A percentile compares a stretch with the other conserved stretches of the same genome.
Conservation (phyloP, 2,329 filamentous ascomycete genomes). For the Verticillium dahliae region DNA sequence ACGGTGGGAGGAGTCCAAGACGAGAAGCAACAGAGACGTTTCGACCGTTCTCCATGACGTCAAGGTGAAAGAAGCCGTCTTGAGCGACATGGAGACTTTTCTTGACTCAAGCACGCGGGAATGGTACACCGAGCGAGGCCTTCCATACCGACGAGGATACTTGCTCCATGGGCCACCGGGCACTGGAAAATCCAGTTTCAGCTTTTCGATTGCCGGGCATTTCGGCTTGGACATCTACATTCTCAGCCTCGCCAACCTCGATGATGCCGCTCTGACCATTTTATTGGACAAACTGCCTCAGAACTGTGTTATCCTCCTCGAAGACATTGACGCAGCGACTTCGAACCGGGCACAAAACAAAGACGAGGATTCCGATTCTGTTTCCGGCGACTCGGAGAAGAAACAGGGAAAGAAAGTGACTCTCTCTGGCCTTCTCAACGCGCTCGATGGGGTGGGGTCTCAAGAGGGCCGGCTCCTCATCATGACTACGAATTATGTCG, state of each 20-base stretch:
- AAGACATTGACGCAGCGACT: conserved; percentile 70
- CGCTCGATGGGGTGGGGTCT: conserved; percentile 68
- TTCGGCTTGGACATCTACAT: conserved; percentile 69
- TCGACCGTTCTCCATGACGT: too few relatives aligned
- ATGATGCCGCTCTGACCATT: conserved; percentile 57
- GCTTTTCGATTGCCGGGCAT: conserved; percentile 60
- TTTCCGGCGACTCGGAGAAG: too few relatives aligned
- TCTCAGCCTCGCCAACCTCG: conserved; percentile 61
- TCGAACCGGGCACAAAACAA: conserved; percentile 53
- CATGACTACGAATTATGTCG: conserved; percentile 59
- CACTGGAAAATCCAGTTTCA: background rate
- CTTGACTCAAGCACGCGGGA: too few relatives aligned
- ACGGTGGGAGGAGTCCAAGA: too few relatives aligned
- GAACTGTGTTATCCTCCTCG: conserved; percentile 66
- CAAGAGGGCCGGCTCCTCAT: conserved; percentile 56
- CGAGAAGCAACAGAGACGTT: too few relatives aligned
- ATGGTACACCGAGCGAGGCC: too few relatives aligned
- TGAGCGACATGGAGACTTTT: too few relatives aligned
- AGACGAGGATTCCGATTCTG: conserved; percentile 12
- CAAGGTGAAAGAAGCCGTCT: too few relatives aligned
- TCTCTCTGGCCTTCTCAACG: conserved; percentile 73
- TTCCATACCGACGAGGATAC: too few relatives aligned
- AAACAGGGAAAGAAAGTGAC: conserved; percentile 47
- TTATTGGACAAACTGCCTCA: conserved; percentile 63
- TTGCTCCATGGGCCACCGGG: background rate